Percentiles rank a stretch among this genome's conserved stretches.
These are phyloP conservation scores for Triticum timopheevii DNA, from an alignment of 176 grass and related monocot genomes.

Conservation along the genomic window DNA sequence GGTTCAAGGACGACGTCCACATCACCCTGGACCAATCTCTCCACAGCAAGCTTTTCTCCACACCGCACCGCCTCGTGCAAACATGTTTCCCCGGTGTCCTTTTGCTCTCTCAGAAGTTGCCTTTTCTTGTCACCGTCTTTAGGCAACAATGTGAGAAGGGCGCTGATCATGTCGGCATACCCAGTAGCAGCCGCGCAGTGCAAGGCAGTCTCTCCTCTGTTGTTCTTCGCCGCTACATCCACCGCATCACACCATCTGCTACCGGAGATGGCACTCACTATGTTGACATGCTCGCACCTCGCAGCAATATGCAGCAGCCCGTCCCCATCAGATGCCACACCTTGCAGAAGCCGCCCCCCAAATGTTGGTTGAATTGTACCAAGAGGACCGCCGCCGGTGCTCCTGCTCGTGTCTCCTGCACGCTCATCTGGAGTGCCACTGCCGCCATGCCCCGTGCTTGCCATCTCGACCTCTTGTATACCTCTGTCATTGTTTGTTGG, in stretches of 20 bases:
- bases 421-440: too few relatives aligned
- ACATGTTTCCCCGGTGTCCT: neutral
- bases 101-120: neutral
- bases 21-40: neutral
- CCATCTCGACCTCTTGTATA: too few relatives aligned
- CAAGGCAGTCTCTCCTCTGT: neutral
- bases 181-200: neutral
- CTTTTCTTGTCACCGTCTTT: neutral
- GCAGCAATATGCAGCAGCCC: slow-evolving; percentile 18
- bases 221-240: neutral
- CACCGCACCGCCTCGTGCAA: slow-evolving; percentile 3
- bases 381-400: too few relatives aligned
- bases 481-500: too few relatives aligned
- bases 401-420: too few relatives aligned
- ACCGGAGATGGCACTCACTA: too few relatives aligned
- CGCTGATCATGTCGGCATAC: neutral
- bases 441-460: too few relatives aligned
- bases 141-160: neutral
- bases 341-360: neutral
- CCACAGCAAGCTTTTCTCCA: neutral
- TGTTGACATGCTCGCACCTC: too few relatives aligned
- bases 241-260: too few relatives aligned
- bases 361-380: too few relatives aligned
- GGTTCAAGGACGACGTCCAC: neutral
- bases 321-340: neutral